Evolutionary conservation across 345 rosid genomes (phyloP).

Genomic region (Rhodamnia rubescens): DNA sequence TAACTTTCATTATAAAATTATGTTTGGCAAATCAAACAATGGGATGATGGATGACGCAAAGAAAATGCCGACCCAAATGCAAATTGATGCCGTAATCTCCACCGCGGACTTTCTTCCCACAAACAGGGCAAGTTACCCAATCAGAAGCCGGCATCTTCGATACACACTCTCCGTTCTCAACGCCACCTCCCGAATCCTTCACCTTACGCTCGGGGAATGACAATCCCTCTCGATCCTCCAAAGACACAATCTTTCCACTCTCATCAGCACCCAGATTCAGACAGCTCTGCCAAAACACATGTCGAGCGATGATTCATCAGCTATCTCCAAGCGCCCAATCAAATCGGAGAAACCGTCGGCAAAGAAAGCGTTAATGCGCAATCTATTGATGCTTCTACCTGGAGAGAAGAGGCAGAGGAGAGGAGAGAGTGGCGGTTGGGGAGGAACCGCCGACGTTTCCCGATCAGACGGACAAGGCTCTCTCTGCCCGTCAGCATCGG

Average conservation of each 20-base stretch:
- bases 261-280: conserved; percentile 18
- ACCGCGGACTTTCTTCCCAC: conserved; percentile 28
- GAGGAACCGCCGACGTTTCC: conserved; percentile 62
- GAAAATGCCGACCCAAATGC: conserved; percentile 39
- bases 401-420: conserved; percentile 19
- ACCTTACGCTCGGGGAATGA: not conserved
- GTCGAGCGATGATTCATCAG: not conserved
- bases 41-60: not conserved
- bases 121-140: conserved; percentile 39
- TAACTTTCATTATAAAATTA: not conserved
- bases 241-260: not conserved
- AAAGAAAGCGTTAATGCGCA: not conserved
- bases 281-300: conserved; percentile 15
- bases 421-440: conserved; percentile 46
- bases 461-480: conserved; percentile 60
- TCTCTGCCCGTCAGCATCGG: conserved; percentile 61
- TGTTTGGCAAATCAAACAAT: not conserved
- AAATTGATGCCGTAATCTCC: conserved; percentile 35
- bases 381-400: conserved; percentile 5
- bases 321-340: not conserved
- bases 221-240: not conserved
- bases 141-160: not conserved
- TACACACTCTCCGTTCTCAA: not conserved
- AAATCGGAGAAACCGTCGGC: not conserved
- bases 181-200: not conserved